Evolutionary conservation across 2,329 filamentous ascomycete species (phyloP), one percentile per base, ranked within the genome.

Genomic region (Talaromyces sp.): DNA sequence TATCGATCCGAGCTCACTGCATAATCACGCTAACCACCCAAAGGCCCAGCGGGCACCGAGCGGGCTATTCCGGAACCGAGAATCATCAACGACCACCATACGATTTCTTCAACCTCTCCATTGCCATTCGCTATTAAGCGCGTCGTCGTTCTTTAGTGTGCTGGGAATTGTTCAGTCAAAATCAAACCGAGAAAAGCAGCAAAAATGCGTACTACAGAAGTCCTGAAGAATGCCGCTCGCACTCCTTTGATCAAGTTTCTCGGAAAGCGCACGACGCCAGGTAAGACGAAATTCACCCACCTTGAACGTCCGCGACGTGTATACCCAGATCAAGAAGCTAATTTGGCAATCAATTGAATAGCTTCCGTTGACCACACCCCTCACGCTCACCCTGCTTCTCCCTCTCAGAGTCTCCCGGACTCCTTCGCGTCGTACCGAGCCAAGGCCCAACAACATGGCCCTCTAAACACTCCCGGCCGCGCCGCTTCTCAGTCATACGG

Each of bases 381-480:
- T 69, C 81, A 85, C 68, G 80, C 80, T 67, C 87, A 86, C 77
- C 86, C 85, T 59, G 86, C 83, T 67, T 85, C 84, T 65, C 86
- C 84, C 67, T 79, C 81, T 45, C 74, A 81, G 64, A 73, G 78
- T 67, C 84, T 88, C 13, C 86, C 86, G 27, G 83, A 87, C 71
- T 87, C 85, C 22, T 89, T 89, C 76, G 85, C 85, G 65, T 77
- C 80, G 70, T 88, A 89, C 80, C 82, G 87, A 69, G 79, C 84
- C 71, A 85, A 87, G 78, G 87, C 86, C 58, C 85, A 87, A 74
- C 86, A 88, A 74, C 87, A 89, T 76, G 87, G 87, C 63, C 87
- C 87, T n/a, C 80, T 89, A 61, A 73, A 72, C 64, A 70, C 68
- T 64, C 70, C 72, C 61, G 73, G 75, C 61, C 75, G 75, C 40